These are phyloP conservation scores for Neckera pumila DNA, from an alignment of 225 moss, liverwort and hornwort genomes.

Conservation along the genomic window DNA sequence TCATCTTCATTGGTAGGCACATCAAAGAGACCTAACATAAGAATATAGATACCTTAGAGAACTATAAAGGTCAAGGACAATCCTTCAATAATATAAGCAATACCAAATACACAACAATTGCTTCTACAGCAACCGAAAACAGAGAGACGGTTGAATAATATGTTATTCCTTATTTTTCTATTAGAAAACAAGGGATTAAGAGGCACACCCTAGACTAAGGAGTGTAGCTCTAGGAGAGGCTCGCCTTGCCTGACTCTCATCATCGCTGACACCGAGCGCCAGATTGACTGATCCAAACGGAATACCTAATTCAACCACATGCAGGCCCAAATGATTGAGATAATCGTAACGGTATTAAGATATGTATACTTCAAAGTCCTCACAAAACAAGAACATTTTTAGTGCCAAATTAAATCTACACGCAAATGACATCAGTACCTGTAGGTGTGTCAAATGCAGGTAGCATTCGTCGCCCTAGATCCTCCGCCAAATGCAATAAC, in stretches of 20 bases:
- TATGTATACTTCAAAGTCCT: not conserved
- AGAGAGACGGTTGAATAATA: not conserved
- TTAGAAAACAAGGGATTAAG: conserved; percentile 45
- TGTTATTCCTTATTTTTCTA: not conserved
- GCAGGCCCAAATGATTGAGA: not conserved
- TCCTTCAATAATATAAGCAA: not conserved
- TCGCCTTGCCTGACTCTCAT: conserved; percentile 99
- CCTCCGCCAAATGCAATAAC: conserved; percentile 71
- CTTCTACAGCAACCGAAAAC: not conserved
- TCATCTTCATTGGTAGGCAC: not conserved
- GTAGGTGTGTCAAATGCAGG: conserved; percentile 99
- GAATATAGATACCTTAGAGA: not conserved
- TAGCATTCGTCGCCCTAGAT: conserved; percentile 73
- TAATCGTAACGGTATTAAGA: not conserved
- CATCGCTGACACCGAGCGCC: conserved; percentile 75
- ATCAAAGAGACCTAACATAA: not conserved
- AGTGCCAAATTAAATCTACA: not conserved
- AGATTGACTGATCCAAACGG: conserved; percentile 98
- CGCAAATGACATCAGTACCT: conserved; percentile 24
- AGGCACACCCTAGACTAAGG: conserved; percentile 62
- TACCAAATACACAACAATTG: not conserved
- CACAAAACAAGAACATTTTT: not conserved
- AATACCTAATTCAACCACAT: conserved; percentile 47
- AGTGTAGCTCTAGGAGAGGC: conserved; percentile 65
- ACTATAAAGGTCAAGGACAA: not conserved